A percentile compares a stretch with the other conserved stretches of the same genome.
These are phyloP conservation scores for Musa acuminata DNA, from an alignment of 176 grass and related monocot genomes.

Conservation along the genomic window DNA sequence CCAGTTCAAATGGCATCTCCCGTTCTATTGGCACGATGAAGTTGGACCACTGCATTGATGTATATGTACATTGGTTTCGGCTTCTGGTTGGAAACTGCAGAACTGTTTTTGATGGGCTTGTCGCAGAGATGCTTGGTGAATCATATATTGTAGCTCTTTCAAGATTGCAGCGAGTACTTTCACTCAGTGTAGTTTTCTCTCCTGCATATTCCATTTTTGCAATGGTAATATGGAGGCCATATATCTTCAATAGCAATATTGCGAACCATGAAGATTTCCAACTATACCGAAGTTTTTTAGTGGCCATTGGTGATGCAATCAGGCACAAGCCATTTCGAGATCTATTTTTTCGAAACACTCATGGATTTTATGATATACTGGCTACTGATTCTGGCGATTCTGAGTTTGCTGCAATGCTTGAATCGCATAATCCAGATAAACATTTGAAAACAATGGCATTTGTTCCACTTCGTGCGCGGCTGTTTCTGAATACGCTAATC, in stretches of 20 bases:
- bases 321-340: slow-evolving; percentile 88
- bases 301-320: slow-evolving; percentile 53
- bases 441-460: slow-evolving; percentile 70
- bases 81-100: slow-evolving; percentile 75
- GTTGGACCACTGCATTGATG: slow-evolving; percentile 51
- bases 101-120: slow-evolving; percentile 74
- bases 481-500: slow-evolving; percentile 80
- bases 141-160: slow-evolving; percentile 79
- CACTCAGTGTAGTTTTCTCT: slow-evolving; percentile 60
- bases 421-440: slow-evolving; percentile 51
- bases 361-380: slow-evolving; percentile 68
- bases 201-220: slow-evolving; percentile 90
- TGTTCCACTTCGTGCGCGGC: slow-evolving; percentile 72
- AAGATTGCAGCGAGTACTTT: slow-evolving; percentile 75
- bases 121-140: slow-evolving; percentile 87
- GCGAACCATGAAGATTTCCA: slow-evolving; percentile 60
- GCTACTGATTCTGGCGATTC: slow-evolving; percentile 77
- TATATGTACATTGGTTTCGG: slow-evolving; percentile 84
- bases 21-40: slow-evolving; percentile 45
- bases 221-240: slow-evolving; percentile 78
- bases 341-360: slow-evolving; percentile 73
- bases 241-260: slow-evolving; percentile 46
- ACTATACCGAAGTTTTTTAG: slow-evolving; percentile 53
- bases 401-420: slow-evolving; percentile 82
- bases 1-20: slow-evolving; percentile 57